These are phyloP conservation scores for Aspergillus ibericus DNA, from an alignment of 2,329 filamentous ascomycete species.

Conservation along the genomic window DNA sequence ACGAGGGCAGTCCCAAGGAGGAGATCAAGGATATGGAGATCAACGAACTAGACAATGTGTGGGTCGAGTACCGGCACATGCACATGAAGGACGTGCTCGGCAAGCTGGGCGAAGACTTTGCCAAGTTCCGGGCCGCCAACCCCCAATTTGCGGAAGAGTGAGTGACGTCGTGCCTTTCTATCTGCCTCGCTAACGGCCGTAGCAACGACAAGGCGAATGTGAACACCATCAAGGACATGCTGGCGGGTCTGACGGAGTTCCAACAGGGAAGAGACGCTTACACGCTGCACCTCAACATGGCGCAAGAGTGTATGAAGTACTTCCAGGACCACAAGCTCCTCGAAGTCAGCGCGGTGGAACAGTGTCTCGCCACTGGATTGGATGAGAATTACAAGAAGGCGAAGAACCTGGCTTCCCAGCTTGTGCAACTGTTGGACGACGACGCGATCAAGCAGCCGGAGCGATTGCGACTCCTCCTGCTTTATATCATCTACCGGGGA, in stretches of 20 bases:
- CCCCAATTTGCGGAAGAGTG: conserved; percentile 80
- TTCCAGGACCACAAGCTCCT: conserved; percentile 83
- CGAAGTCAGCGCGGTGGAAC: conserved; percentile 85
- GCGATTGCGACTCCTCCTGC: conserved; percentile 77
- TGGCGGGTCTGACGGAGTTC: conserved; percentile 90
- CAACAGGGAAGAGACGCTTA: conserved; percentile 95
- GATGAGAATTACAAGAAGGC: conserved; percentile 92
- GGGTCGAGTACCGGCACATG: conserved; percentile 88
- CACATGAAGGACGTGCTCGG: conserved; percentile 99
- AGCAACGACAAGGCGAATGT: conserved; percentile 70
- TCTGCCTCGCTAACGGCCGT: conserved; percentile 4
- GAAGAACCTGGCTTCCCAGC: conserved; percentile 81
- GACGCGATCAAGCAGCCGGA: conserved; percentile 70
- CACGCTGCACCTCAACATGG: conserved; percentile 92
- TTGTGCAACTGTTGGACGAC: conserved; percentile 86
- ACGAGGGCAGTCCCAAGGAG: conserved; percentile 68
- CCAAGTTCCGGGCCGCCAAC: conserved; percentile 86
- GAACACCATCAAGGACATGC: conserved; percentile 94
- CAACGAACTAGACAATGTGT: conserved; percentile 85
- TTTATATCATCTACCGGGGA: conserved; percentile 83
- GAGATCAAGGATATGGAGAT: conserved; percentile 91
- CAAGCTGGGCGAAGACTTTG: conserved; percentile 88
- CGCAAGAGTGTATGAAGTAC: conserved; percentile 92
- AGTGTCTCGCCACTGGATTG: conserved; percentile 85
- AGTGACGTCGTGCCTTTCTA: conserved; percentile 11